Percentiles rank a stretch among this genome's conserved stretches.
Conservation (phyloP, 768 basidiomycete genomes). For the Suillus occidentalis region DNA sequence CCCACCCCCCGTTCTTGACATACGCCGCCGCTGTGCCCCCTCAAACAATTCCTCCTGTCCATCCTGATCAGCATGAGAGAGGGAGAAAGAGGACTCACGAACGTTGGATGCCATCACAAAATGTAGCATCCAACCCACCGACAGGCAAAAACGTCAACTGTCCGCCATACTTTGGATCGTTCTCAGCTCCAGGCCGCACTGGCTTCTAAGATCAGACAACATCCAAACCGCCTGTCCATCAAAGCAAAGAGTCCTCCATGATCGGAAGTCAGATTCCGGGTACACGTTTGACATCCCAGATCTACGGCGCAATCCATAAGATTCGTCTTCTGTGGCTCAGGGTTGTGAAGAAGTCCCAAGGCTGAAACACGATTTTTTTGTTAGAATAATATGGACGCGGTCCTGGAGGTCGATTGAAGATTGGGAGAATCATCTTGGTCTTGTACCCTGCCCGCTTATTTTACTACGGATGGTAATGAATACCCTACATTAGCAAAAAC, state of each 20-base stretch:
- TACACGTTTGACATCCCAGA: neutral
- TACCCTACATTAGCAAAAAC: neutral
- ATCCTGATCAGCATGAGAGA: conserved; percentile 53
- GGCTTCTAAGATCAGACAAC: conserved; percentile 18
- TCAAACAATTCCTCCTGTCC: no score
- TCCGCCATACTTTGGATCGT: conserved; percentile 19
- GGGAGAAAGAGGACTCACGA: conserved; percentile 48
- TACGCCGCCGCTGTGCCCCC: no score
- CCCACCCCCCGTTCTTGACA: neutral
- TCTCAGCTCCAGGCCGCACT: conserved; percentile 17
- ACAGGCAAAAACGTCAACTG: conserved; percentile 29
- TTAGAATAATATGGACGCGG: neutral
- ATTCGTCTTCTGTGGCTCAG: neutral
- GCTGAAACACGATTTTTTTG: neutral
- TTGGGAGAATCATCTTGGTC: neutral
- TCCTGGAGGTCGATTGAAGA: no score
- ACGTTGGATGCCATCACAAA: conserved; percentile 60
- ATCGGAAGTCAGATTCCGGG: neutral
- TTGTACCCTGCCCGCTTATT: neutral
- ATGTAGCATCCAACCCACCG: conserved; percentile 36
- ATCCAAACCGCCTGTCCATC: neutral
- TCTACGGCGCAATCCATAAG: neutral
- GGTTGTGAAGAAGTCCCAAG: neutral
- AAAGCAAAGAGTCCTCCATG: neutral
- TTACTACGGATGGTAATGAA: neutral